Percentiles rank a stretch among this genome's conserved stretches.
Conservation (phyloP, 257 asterid species). For the Gentiana macrophylla region DNA sequence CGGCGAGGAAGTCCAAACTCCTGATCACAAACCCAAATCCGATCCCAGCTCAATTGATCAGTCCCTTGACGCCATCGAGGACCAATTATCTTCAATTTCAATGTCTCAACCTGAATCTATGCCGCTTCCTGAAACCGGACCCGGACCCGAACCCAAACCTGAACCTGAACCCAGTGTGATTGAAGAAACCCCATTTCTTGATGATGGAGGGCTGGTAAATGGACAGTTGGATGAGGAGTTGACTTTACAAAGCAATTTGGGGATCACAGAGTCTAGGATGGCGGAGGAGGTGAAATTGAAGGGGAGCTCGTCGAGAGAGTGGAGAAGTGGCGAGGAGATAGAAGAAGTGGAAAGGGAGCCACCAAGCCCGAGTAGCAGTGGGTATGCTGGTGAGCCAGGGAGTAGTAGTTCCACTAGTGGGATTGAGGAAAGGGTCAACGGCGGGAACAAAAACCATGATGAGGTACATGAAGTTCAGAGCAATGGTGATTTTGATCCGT, state of each 20-base stretch:
- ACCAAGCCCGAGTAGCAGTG: constrained; percentile 87
- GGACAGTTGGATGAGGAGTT: constrained; percentile 14
- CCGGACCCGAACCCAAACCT: not conserved
- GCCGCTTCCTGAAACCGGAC: constrained; percentile 10
- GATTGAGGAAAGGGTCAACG: constrained; percentile 29
- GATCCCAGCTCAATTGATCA: constrained; percentile 54
- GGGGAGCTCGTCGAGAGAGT: constrained; percentile 19
- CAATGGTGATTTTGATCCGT: constrained; percentile 22
- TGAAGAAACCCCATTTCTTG: not conserved
- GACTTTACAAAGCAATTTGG: not conserved
- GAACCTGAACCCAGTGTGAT: constrained; percentile 1
- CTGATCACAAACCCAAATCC: constrained; percentile 7
- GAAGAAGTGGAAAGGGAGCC: constrained; percentile 11
- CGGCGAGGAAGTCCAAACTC: constrained; percentile 31
- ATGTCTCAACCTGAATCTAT: constrained; percentile 20
- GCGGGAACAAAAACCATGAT: constrained; percentile 17
- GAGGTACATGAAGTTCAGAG: constrained; percentile 43
- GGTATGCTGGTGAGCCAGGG: constrained; percentile 92
- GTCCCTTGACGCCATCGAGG: constrained; percentile 89
- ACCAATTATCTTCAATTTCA: constrained; percentile 80
- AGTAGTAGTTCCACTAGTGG: constrained; percentile 66
- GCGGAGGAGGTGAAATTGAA: constrained; percentile 12
- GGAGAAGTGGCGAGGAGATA: not conserved
- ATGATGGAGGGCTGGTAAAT: constrained; percentile 7
- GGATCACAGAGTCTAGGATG: constrained; percentile 7